Evolutionary conservation across 2,329 filamentous ascomycete genomes (phyloP), one percentile per base, ranked within the genome.

Genomic region (Cordyceps farinosa): DNA sequence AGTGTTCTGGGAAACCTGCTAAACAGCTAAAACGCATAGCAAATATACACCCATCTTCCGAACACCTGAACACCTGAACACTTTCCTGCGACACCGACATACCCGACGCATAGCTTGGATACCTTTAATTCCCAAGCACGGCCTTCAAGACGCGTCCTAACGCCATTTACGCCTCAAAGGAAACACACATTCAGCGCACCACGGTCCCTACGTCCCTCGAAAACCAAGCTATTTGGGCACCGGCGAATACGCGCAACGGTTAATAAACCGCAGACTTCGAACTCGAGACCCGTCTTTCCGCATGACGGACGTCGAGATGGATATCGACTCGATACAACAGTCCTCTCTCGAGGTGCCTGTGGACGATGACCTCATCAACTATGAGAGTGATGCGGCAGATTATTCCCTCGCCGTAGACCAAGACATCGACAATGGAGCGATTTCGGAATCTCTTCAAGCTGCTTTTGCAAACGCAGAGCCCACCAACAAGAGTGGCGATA

Each of bases 331-430:
- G 63, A 69, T 68, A 42, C 71, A 72, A 38, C 65, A 67, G 13
- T 17, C 55, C 38, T 66, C 64, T 44, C 55, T 70, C 8, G 70
- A 70, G 29, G 61, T 56, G 5, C 68, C 66, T 30, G 63, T 66
- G 8, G 72, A 76, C 45, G 71, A 76, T 15, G 76, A 78, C 62
- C 66, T 76, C 30, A 75, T 78, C 56, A 72, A 76, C 62, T 78
- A 76, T 47, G 76, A 77, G 36, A 75, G 71, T 58, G 76, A 69
- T 50, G 48, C 55, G 17, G 70, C 66, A 3, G 67, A 66, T 63
- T 68, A 70, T 32, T 64, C 66, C 52, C 57, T 64, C 4, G 42
- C 36, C 40, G 44, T 38, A 13, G 61, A 30, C 29, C 36, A 52
- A 50, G 50, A 66, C 30, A 62, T 68, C 36, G 47, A 67, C 15